A percentile compares a stretch with the other conserved stretches of the same genome.
Conservation (phyloP, 2,329 filamentous ascomycete species). For the Alternaria sp. region DNA sequence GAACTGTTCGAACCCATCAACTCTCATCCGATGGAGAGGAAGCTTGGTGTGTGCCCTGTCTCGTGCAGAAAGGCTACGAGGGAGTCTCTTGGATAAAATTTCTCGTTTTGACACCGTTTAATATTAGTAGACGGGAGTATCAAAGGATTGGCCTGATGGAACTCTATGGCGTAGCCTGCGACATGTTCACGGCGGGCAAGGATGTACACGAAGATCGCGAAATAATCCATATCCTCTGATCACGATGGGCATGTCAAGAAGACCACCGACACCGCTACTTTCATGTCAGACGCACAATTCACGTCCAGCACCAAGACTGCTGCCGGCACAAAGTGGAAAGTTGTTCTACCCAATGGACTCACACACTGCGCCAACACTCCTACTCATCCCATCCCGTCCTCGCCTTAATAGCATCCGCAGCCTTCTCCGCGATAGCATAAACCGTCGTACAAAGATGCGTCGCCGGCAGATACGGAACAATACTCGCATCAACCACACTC, state of each 20-base stretch:
- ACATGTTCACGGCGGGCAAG: background rate
- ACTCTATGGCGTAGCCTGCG: no score
- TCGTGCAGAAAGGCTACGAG: accelerated
- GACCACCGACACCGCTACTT: no score
- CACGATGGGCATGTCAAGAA: background rate
- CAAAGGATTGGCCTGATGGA: background rate
- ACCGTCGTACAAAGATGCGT: slow-evolving; percentile 26
- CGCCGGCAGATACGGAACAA: background rate
- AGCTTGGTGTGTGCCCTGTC: background rate
- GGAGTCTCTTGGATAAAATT: accelerated
- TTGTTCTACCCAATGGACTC: background rate
- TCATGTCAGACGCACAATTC: no score
- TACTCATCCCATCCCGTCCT: background rate
- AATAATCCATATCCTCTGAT: background rate
- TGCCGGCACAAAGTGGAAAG: no score
- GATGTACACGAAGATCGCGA: background rate
- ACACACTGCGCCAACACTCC: background rate
- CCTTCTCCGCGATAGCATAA: slow-evolving; percentile 34
- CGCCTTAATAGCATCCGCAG: slow-evolving; percentile 25
- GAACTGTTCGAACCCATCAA: no score
- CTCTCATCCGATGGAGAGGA: background rate
- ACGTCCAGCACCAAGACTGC: no score
- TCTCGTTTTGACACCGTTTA: background rate
- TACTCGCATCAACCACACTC: background rate
- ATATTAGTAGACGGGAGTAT: background rate